Evolutionary conservation across 768 basidiomycete species (phyloP).

Genomic region (Termitomyces sp.): DNA sequence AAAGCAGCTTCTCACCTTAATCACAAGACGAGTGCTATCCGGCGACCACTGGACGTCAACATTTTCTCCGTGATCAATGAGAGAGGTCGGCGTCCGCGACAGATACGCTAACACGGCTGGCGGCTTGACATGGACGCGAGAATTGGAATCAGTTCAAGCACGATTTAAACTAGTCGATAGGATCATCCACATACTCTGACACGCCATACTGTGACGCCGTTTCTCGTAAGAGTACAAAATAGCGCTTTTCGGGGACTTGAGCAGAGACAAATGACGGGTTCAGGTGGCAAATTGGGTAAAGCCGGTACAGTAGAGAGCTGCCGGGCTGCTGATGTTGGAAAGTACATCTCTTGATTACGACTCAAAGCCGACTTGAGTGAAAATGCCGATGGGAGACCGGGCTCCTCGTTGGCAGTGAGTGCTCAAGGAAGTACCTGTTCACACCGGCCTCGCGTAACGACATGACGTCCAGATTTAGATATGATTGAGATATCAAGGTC

Average conservation of each 20-base stretch:
- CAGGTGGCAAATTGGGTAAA: conserved; percentile 56
- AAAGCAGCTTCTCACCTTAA: conserved; percentile 52
- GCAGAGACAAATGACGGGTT: conserved; percentile 50
- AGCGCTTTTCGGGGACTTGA: conserved; percentile 72
- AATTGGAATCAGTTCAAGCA: conserved; percentile 3
- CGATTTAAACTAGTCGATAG: background rate
- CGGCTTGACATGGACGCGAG: conserved; percentile 39
- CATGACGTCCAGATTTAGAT: background rate
- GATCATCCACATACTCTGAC: conserved; percentile 55
- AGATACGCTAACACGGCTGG: conserved; percentile 67
- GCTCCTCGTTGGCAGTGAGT: background rate
- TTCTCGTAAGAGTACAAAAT: conserved; percentile 70
- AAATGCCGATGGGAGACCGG: background rate
- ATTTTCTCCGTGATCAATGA: conserved; percentile 84
- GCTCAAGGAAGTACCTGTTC: background rate
- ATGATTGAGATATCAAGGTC: background rate
- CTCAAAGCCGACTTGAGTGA: conserved; percentile 1
- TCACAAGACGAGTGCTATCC: conserved; percentile 72
- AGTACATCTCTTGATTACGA: conserved; percentile 55
- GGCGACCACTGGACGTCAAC: conserved; percentile 72
- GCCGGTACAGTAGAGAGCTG: conserved; percentile 66
- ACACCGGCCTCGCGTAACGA: conserved; percentile 1
- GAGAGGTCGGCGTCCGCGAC: conserved; percentile 68
- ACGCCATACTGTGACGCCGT: conserved; percentile 74
- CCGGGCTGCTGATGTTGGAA: conserved; percentile 74